Percentiles rank a stretch among this genome's conserved stretches.
Conservation (phyloP, 2,329 filamentous ascomycete species). For the Colletotrichum echinochloae region DNA sequence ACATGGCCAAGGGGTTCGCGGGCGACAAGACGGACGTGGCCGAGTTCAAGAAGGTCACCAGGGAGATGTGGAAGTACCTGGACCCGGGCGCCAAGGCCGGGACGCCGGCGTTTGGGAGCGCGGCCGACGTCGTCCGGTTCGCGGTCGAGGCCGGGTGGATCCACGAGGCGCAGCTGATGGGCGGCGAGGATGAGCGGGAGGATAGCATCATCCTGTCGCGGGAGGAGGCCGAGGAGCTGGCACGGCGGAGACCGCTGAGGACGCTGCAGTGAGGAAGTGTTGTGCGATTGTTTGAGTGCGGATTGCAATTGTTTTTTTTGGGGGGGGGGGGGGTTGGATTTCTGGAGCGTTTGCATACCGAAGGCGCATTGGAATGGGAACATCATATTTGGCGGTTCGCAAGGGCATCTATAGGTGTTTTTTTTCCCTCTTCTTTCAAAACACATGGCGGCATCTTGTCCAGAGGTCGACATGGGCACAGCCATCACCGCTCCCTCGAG, state of each 20-base stretch:
- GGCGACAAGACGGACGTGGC: slow-evolving; percentile 60
- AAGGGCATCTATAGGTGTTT: slow-evolving; percentile 3
- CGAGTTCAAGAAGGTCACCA: slow-evolving; percentile 60
- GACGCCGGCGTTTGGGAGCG: slow-evolving; percentile 65
- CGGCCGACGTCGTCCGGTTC: slow-evolving; percentile 68
- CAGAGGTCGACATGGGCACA: not conserved
- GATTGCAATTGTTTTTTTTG: not conserved
- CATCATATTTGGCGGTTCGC: not conserved
- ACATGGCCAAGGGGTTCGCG: slow-evolving; percentile 60
- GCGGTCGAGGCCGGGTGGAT: slow-evolving; percentile 70
- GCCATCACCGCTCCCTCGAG: not conserved
- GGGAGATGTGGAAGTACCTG: slow-evolving; percentile 66
- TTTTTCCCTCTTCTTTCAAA: no score
- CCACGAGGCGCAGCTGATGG: slow-evolving; percentile 63
- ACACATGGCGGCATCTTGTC: slow-evolving; percentile 1
- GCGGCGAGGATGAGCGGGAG: slow-evolving; percentile 49
- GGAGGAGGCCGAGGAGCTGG: slow-evolving; percentile 45
- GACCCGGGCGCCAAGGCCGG: slow-evolving; percentile 61
- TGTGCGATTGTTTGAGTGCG: not conserved
- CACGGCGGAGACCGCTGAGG: slow-evolving; percentile 19
- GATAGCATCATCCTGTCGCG: slow-evolving; percentile 55
- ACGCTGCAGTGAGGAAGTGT: slow-evolving; percentile 3
- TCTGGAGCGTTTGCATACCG: slow-evolving; percentile 5
- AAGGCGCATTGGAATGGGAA: not conserved
- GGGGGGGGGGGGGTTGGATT: not conserved